Conservation (phyloP, 805 yeast species). For the Henningerozyma blattae region DNA sequence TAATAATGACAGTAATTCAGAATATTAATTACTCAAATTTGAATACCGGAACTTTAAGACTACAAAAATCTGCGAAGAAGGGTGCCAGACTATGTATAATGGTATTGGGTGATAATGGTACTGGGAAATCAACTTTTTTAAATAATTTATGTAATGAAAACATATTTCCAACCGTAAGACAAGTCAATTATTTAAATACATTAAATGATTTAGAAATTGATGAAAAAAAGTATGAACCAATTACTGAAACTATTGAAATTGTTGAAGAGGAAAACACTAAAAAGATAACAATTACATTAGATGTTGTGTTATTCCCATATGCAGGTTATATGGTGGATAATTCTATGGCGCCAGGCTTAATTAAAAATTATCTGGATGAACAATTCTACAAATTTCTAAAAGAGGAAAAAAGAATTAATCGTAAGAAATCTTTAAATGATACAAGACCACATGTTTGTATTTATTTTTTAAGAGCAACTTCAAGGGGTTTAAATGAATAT, state of each 20-base stretch:
- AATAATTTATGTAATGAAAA: conserved; percentile 50
- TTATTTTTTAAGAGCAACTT: conserved; percentile 60
- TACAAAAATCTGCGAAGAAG: conserved; percentile 51
- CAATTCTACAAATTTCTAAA: conserved; percentile 63
- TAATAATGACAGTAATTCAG: too few relatives aligned
- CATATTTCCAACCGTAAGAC: conserved; percentile 24
- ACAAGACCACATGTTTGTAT: conserved; percentile 67
- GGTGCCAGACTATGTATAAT: conserved; percentile 54
- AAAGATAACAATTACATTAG: conserved; percentile 33
- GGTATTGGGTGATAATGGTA: conserved; percentile 62
- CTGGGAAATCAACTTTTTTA: conserved; percentile 65
- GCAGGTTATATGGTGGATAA: conserved; percentile 67
- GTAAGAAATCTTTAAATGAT: conserved; percentile 62
- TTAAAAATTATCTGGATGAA: conserved; percentile 50
- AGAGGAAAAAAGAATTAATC: conserved; percentile 62
- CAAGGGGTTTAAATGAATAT: conserved; percentile 29
- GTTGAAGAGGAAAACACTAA: conserved; percentile 45
- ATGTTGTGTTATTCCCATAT: conserved; percentile 60
- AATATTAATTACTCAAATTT: background rate
- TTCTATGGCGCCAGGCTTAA: conserved; percentile 33
- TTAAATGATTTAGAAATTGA: background rate
- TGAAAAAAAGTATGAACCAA: background rate
- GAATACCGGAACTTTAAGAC: conserved; percentile 31
- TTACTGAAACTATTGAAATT: background rate
- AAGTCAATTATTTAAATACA: conserved; percentile 1